Base-by-base conservation (phyloP, 1,139 yeast genomes). In the Hansenula anomala region DNA sequence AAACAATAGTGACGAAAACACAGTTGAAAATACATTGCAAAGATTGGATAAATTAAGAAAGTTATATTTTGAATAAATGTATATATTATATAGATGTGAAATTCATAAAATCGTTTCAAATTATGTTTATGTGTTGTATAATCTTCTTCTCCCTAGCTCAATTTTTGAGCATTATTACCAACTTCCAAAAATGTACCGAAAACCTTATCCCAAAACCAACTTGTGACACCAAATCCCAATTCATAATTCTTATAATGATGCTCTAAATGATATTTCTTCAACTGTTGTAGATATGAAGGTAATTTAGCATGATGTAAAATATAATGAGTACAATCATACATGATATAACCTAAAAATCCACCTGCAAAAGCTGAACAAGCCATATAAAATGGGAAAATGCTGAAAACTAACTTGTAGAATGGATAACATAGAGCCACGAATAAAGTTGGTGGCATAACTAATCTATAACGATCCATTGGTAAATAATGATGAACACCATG, bases 191-290 rank as follows among this genome's bases (percentile, higher is more conserved):
- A 71, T 32, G 97, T 92, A 39, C 83, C 85, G 61, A 94, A 92
- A 14, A 92, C 86, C 33, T 69, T 75, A 63, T 92, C 98, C 98
- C 98, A 92, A 63, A 88, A 88, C 65, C 76, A 78, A 45, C 89
- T 76, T 31, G 97, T 87, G 44, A 92, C 97, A 52, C 99, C 99
- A 54, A 88, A 92, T 2, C 97, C 99, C 56, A 89, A 66, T 63
- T 92, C 96, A 63, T 87, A 94, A 63, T 94, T 90, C 69, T 90
- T 90, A 71, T 92, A 92, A 60, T 92, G 99, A 63, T 92, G 99
- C 61, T 90, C 97, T 63, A 92, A 74, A 63, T 92, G 99, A 59
- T 87, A 81, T 38, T 84, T 86, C 66, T 92, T 92, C 56, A 88
- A 67, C 30, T 76, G 79, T 60, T 87, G 90, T 63, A 87, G 68